Evolutionary conservation across 2,329 filamentous ascomycete species (phyloP), one percentile per base, ranked within the genome.

Genomic region (Raffaelea ambrosiae): DNA sequence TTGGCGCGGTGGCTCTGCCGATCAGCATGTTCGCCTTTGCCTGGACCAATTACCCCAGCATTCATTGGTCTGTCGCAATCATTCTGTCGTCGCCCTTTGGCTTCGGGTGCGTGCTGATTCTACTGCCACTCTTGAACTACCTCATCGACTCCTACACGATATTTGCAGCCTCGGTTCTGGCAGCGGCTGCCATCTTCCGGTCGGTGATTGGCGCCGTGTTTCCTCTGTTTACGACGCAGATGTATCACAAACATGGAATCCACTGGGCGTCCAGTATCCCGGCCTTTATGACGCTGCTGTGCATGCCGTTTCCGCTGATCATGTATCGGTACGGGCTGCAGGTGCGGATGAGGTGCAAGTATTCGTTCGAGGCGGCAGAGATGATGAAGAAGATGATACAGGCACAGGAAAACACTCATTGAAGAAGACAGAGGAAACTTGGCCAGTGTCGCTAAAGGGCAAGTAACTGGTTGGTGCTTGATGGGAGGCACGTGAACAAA

Each of bases 21-120:
- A 59, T 81, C n/a, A 77, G 79, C 3, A 66, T 85, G n/a, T 83
- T 85, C 68, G 77, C 76, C 69, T 83, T 84, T 55, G 81, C 79
- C 1, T 84, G 81, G 81, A 83, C 81, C 0, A 79, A 79, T 54
- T 68, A 64, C 11, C 67, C 72, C 0, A 42, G 48, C 11, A 39
- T 61, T 16, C 61, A 63, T 51, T 64, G 60, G 59, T 38, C 54
- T 11, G 61, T 61, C 44, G 52, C 55, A 50, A 65, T 68, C 49
- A 57, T 62, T 35, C 61, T 54, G 3, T 59, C 59, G 1, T 58
- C 62, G n/a, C 57, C 66, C 33, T 70, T 70, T 52, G 64, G 61
- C 8, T 62, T 60, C 44, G 66, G 73, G 4, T 60, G 74, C 44
- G 77, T 84, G 2, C 61, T 82, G 31, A 77, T 86, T 36, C 86